Percentiles rank a stretch among this genome's conserved stretches.
Evolutionary conservation across 371 early-diverging fungal genomes (phyloP).

Genomic region (Rhizomucor miehei): DNA sequence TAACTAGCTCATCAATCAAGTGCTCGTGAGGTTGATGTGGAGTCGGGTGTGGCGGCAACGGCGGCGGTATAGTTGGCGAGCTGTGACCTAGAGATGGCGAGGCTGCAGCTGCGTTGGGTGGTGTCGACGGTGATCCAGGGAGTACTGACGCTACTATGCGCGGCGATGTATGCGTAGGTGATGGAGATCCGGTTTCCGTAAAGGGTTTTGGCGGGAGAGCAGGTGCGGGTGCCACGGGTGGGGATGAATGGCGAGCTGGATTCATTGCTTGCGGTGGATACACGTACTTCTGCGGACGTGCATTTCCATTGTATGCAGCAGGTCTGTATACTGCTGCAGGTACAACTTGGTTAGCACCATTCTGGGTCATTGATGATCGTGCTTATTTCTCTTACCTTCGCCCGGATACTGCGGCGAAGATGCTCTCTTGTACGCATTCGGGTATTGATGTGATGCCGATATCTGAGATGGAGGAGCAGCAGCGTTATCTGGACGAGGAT

Average conservation of each 20-base stretch:
- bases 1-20: conserved; percentile 52
- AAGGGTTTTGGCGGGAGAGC: conserved; percentile 18
- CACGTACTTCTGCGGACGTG: background rate
- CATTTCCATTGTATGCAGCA: background rate
- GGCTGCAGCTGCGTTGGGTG: conserved; percentile 7
- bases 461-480: background rate
- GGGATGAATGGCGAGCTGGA: conserved; percentile 12
- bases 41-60: conserved; percentile 23
- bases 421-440: background rate
- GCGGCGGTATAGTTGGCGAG: conserved; percentile 38
- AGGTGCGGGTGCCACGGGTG: conserved; percentile 14
- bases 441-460: background rate
- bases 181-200: conserved; percentile 7
- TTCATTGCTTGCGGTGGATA: conserved; percentile 6
- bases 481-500: conserved; percentile 4
- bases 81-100: background rate
- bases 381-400: too few species aligned
- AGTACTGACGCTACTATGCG: conserved; percentile 15
- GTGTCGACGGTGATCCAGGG: conserved; percentile 18
- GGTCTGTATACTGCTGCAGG: background rate
- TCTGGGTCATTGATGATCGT: too few species aligned
- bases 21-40: conserved; percentile 11
- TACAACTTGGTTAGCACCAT: too few species aligned
- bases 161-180: conserved; percentile 13
- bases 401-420: too few species aligned